Base-by-base conservation (phyloP, 768 basidiomycete species). In the Pleurotus eryngii region DNA sequence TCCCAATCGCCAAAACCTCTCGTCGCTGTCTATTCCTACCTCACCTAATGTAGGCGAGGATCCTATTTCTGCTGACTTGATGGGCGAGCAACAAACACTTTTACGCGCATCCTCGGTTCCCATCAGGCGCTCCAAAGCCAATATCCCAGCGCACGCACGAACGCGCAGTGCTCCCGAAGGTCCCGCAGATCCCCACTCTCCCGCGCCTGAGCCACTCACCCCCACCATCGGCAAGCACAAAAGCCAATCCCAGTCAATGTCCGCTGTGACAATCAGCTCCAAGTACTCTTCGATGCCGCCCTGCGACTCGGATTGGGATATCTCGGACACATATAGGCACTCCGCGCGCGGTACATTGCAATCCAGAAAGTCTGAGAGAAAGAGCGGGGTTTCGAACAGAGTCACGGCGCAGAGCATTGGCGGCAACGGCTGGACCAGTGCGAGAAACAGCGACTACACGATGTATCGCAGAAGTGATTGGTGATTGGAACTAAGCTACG, bases 381-480 rank as follows among this genome's bases (percentile, higher is more conserved):
- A 8, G 15, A 35, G 26, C 30, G 27, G 49, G 22, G 30, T 18
- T 15, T 17, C 38, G 38, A 54, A 39, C 22, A 42, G 39, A 39
- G 4, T 54, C 9, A 40, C 7, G n/a, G 18, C 51, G n/a, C 37
- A 24, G 38, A 54, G 51, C 8, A 35, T 9, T 11, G 17, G 24
- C 2, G 46, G 18, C 24, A 24, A 26, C 11, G 51, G 42, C 3
- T 45, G 42, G 42, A 45, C n/a, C 6, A 54, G 27, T 27, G 49
- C 27, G 37, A 54, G 51, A 22, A 54, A 42, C 39, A 54, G 51
- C 20, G 51, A 54, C 11, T 54, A 54, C 42, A 54, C 51, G 5
- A 54, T 54, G 51, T 54, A 54, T 42, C 37, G 51, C 11, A 37
- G 51, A 42, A 54, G 51, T 54, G 51, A 54, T 43, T 54, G 51